phyloP scores from a whole-genome alignment of 2,329 filamentous ascomycete species.

The Colletotrichum sp. region DNA sequence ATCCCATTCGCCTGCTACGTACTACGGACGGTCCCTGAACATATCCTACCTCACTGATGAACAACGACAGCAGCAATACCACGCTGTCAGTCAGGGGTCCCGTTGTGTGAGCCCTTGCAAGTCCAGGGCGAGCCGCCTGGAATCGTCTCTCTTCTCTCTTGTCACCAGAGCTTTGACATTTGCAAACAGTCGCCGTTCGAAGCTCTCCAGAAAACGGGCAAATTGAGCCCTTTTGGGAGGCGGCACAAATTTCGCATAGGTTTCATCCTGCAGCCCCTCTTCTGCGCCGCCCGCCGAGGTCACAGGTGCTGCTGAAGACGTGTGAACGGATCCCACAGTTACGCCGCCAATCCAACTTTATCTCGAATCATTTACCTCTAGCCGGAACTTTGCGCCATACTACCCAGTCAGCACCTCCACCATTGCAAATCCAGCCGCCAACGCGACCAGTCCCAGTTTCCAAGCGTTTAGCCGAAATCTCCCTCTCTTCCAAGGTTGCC shows the following conservation, averaged over 20 bases:
- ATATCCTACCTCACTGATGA: neutral
- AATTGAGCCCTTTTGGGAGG: neutral
- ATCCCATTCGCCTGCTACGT: neutral
- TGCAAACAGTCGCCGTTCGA: constrained; percentile 3
- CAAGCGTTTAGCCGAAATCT: neutral
- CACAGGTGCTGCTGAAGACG: neutral
- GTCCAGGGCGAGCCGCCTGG: neutral
- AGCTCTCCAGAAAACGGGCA: neutral
- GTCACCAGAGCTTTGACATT: neutral
- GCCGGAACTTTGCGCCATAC: neutral
- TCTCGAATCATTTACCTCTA: neutral
- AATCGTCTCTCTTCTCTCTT: neutral
- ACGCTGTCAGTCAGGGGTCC: neutral
- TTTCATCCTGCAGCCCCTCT: neutral
- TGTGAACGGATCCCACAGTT: neutral
- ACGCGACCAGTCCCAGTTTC: neutral
- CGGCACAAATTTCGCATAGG: neutral
- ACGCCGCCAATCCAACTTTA: constrained; percentile 2
- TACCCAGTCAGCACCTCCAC: neutral
- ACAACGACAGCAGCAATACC: neutral
- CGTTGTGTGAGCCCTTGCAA: neutral
- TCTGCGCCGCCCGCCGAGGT: neutral
- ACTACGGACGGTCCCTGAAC: neutral
- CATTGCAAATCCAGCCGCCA: neutral
- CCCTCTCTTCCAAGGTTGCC: neutral